These are phyloP conservation scores for Fusarium globosum DNA, from an alignment of 2,329 filamentous ascomycete genomes.

Conservation along the genomic window DNA sequence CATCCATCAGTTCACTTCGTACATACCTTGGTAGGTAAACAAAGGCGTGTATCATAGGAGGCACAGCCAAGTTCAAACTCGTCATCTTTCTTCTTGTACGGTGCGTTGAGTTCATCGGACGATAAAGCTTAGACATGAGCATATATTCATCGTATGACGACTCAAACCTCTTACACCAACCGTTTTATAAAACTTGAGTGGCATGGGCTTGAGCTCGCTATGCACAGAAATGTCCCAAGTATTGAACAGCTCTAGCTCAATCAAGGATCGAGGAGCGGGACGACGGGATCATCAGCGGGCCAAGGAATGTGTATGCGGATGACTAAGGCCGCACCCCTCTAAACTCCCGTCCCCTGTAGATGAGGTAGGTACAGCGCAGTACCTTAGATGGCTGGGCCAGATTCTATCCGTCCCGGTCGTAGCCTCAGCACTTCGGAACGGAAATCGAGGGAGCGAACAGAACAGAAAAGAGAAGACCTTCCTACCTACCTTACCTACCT, in stretches of 20 bases:
- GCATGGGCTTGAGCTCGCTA: neutral
- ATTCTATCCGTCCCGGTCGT: neutral
- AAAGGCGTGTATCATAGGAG: neutral
- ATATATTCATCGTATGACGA: neutral
- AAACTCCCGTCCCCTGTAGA: slow-evolving; percentile 10
- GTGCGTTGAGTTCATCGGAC: neutral
- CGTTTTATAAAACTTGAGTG: slow-evolving; percentile 2
- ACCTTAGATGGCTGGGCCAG: neutral
- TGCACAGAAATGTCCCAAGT: slow-evolving; percentile 9
- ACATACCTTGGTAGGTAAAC: neutral
- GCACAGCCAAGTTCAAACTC: neutral
- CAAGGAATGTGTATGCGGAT: slow-evolving; percentile 34
- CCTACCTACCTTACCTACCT: slow-evolving; percentile 29
- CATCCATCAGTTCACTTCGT: neutral
- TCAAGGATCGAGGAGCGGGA: slow-evolving; percentile 8
- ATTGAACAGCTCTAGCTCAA: slow-evolving; percentile 1
- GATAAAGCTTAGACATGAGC: neutral
- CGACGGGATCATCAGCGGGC: slow-evolving; percentile 27
- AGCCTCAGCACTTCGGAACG: slow-evolving; percentile 16
- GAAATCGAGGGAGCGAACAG: slow-evolving; percentile 20
- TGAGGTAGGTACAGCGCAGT: neutral
- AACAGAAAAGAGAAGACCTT: slow-evolving; percentile 7
- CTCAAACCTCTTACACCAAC: neutral
- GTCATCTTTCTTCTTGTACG: neutral
- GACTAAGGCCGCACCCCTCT: slow-evolving; percentile 26